Evolutionary conservation across 257 asterid species (phyloP).

Genomic region (Primulina huaijiensis): DNA sequence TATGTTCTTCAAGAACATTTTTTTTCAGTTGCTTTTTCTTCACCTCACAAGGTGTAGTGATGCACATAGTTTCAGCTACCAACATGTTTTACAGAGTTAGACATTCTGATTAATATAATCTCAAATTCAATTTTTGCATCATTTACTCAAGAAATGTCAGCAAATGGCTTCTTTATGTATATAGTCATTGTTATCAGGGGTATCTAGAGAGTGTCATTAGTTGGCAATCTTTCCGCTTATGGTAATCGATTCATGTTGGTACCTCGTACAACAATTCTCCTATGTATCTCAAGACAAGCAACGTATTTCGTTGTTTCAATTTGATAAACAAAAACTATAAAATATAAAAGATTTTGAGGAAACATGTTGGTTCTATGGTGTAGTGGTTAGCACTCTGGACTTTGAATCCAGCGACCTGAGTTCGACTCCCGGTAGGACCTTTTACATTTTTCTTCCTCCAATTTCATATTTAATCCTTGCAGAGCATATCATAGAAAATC

Average conservation of each 20-base stretch:
- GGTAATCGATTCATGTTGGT: no score
- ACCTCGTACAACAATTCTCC: no score
- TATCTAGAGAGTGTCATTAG: no score
- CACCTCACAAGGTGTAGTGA: neutral
- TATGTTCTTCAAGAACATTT: no score
- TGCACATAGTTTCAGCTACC: neutral
- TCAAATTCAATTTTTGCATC: neutral
- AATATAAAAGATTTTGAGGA: no score
- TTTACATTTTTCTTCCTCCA: neutral
- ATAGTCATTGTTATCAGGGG: no score
- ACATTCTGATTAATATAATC: neutral
- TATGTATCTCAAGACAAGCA: no score
- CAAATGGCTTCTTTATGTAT: no score
- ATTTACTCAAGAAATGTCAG: no score
- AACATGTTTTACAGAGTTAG: neutral
- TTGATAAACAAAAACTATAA: neutral
- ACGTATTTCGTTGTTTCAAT: neutral
- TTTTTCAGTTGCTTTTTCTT: neutral
- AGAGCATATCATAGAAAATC: slow-evolving; percentile 65
- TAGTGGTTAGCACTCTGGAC: slow-evolving; percentile 99
- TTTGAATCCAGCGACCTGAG: slow-evolving; percentile 99
- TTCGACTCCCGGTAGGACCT: slow-evolving; percentile 99
- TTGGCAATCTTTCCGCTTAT: no score
- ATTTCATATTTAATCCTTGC: slow-evolving; percentile 27
- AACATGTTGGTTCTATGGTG: slow-evolving; percentile 57